phyloP scores from a whole-genome alignment of 2,329 filamentous ascomycete genomes.

The Hypoxylon sp. region DNA sequence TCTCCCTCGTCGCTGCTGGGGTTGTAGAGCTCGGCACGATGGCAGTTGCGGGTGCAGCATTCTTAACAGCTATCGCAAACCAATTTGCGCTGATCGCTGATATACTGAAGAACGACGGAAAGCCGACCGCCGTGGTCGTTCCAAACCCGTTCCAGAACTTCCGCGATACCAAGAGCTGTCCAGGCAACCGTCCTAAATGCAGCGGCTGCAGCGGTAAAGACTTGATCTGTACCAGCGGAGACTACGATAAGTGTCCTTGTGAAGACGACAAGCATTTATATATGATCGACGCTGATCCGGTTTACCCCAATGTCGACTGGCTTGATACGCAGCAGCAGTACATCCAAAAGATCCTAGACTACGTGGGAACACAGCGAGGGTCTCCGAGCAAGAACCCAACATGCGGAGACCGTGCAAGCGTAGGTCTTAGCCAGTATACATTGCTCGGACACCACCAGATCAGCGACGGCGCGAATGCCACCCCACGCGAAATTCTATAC shows the following conservation, averaged over 20 bases:
- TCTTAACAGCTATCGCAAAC: not conserved
- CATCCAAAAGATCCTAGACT: not conserved
- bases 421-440: not conserved
- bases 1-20: not conserved
- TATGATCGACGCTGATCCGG: not conserved
- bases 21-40: not conserved
- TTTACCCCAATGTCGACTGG: not conserved
- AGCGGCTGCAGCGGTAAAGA: not conserved
- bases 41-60: not conserved
- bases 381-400: not conserved
- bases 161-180: constrained; percentile 12
- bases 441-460: not conserved
- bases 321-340: not conserved
- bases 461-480: constrained; percentile 1
- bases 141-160: constrained; percentile 3
- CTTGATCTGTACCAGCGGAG: not conserved
- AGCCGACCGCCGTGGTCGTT: not conserved
- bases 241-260: not conserved
- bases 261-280: not conserved
- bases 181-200: not conserved
- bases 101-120: not conserved
- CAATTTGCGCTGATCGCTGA: not conserved
- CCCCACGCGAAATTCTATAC: not conserved
- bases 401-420: not conserved
- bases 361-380: not conserved